Evolutionary conservation across 345 rosid genomes (phyloP).

Genomic region (Eucalyptus cloeziana): DNA sequence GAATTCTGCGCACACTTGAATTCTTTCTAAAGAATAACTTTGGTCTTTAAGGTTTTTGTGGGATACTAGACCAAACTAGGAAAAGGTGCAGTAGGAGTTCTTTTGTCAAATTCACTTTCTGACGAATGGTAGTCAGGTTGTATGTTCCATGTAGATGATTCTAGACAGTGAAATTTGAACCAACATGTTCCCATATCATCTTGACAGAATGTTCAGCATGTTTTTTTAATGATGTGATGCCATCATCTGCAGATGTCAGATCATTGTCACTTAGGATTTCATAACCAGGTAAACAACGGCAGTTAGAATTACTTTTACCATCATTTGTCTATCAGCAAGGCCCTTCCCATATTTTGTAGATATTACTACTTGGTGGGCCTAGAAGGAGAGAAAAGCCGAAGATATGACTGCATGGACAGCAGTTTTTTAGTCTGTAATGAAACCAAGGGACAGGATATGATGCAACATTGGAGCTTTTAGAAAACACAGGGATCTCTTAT

Average conservation of each 20-base stretch:
- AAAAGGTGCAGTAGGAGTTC: background rate
- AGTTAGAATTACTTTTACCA: background rate
- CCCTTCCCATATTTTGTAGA: background rate
- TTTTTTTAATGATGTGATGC: background rate
- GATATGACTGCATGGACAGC: background rate
- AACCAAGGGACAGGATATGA: background rate
- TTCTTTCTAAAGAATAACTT: background rate
- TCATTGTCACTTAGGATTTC: background rate
- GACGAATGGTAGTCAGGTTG: background rate
- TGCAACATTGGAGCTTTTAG: background rate
- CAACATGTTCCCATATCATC: background rate
- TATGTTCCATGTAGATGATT: background rate
- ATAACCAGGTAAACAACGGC: background rate
- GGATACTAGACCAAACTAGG: background rate
- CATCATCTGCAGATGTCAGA: background rate
- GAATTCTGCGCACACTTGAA: background rate
- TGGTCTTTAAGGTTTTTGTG: background rate
- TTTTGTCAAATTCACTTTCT: background rate
- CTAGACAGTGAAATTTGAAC: background rate
- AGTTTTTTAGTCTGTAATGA: background rate
- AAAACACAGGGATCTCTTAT: background rate
- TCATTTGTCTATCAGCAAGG: background rate
- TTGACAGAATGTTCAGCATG: background rate
- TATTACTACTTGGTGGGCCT: background rate
- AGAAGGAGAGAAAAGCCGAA: background rate